Base-by-base conservation (phyloP, 148 eudicot genomes). In the Vaccinium darrowii region DNA sequence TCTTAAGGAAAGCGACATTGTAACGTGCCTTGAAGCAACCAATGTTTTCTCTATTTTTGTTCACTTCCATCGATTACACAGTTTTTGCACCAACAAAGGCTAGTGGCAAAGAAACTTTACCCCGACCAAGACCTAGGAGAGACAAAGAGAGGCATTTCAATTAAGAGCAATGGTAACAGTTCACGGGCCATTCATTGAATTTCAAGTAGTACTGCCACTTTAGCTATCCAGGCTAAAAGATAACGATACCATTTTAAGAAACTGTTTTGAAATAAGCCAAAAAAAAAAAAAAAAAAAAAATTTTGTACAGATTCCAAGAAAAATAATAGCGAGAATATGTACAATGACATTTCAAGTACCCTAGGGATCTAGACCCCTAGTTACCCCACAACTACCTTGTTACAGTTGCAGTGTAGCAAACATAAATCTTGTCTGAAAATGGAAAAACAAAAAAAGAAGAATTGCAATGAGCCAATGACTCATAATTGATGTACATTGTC, bases 81-180 rank as follows among this genome's bases (percentile, higher is more conserved):
- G 33, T 30, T 30, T 30, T 30, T 30, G 33, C 33, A 30, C 33
- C 33, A 30, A 30, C 1, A 30, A 30, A 30, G 98, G 99, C 99
- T 98, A 97, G 47, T 88, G 81, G 21, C 90, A 91, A 60, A 93
- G 88, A 81, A 97, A 97, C 89, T 95, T 97, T 83, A 97, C 95
- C 75, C 99, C 98, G 85, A 95, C 86, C 91, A 94, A 89, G 36
- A 95, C 98, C 99, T 97, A 84, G 73, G 87, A 75, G 84, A 77
- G 21, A 57, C 72, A 79, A 77, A 53, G 16, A 39, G 16, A 39
- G 25, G 54, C 69, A 54, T 39, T 74, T 36, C 67, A n/a, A 19
- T 71, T 25, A 53, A 43, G 50, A 9, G 56, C 63, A 71, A 30
- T 4, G 62, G 50, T 9, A 67, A 25, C 3, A 54, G 83, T n/a